Conservation (phyloP, 169 alveolate species). For the Plasmodium vivax region DNA sequence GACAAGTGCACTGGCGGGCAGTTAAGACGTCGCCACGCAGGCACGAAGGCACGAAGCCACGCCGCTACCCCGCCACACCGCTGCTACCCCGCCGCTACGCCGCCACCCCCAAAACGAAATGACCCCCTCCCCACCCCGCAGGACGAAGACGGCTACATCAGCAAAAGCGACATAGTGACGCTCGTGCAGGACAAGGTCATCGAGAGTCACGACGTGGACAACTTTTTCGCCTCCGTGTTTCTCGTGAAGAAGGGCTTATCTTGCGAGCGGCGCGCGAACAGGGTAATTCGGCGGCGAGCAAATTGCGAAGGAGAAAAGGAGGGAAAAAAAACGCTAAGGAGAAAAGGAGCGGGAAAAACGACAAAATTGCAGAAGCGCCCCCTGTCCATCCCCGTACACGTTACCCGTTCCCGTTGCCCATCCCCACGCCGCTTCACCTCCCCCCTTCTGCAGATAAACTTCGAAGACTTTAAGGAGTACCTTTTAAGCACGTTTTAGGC, state of each 20-base stretch:
- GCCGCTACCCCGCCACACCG: neutral
- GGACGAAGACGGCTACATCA: slow-evolving; percentile 74
- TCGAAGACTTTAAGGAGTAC: slow-evolving; percentile 55
- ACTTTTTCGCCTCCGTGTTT: slow-evolving; percentile 43
- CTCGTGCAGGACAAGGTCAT: slow-evolving; percentile 47
- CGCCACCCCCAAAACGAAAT: neutral
- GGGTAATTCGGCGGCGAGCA: slow-evolving; percentile 12
- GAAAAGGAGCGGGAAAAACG: neutral
- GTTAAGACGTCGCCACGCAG: neutral
- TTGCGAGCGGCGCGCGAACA: slow-evolving; percentile 25
- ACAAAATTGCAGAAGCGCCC: neutral
- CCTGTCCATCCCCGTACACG: neutral
- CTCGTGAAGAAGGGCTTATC: slow-evolving; percentile 21
- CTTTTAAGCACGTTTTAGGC: slow-evolving; percentile 64
- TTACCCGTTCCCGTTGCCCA: neutral
- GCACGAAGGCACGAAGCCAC: too few species aligned
- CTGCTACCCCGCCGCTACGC: neutral
- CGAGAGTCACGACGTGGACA: slow-evolving; percentile 66
- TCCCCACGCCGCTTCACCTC: neutral
- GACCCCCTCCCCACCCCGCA: neutral
- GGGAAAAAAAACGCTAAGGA: neutral
- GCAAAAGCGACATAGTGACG: slow-evolving; percentile 63
- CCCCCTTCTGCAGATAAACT: slow-evolving; percentile 35
- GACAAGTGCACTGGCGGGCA: neutral
- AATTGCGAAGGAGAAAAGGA: neutral